Evolutionary conservation across 192 early-diverging fungal genomes (phyloP), one percentile per base, ranked within the genome.

Genomic region (Backusella australiensis): DNA sequence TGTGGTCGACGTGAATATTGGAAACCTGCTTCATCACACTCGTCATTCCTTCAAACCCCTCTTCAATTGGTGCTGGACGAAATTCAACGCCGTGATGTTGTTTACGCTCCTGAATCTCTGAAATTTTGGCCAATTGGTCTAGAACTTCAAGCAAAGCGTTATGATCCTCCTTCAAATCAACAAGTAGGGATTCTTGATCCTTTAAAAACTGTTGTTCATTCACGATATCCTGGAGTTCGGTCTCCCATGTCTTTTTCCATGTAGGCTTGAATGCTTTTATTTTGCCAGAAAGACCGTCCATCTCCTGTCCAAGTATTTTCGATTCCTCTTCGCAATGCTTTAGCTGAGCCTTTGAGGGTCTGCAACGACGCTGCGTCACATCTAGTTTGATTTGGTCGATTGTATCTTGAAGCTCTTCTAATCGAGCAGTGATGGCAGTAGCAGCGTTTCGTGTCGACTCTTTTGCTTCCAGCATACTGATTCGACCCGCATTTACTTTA

Each of bases 221-320:
- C 14, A 95, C 83, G 44, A 95, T 91, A 32, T 84, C 88, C 69
- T 94, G 91, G 42, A 95, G 77, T 77, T 95, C 92, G 5, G 87
- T 88, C 76, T 94, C 93, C 94, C 94, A 95, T 4, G 90, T 90
- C 74, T 87, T 88, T 73, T 93, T 94, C 93, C 92, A 94, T 29
- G 84, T 85, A 9, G 89, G 82, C 44, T 90, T 84, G 17, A 87
- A 77, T 4, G 86, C 85, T 72, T 90, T 84, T 26, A 95, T 87
- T 52, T 86, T 86, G 12, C 81, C 73, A 3, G 86, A 69, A 1
- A 93, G 86, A 15, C 79, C 78, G 3, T 75, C 46, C 9, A 88
- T 82, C 19, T 87, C 89, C 1, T 75, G 23, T 2, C 67, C 79
- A 35, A 94, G 76, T 32, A 73, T 75, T 23, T 72, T 77, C 17